Evolutionary conservation across 805 yeast species (phyloP), one percentile per base, ranked within the genome.

Genomic region (Nadsonia fulvescens): DNA sequence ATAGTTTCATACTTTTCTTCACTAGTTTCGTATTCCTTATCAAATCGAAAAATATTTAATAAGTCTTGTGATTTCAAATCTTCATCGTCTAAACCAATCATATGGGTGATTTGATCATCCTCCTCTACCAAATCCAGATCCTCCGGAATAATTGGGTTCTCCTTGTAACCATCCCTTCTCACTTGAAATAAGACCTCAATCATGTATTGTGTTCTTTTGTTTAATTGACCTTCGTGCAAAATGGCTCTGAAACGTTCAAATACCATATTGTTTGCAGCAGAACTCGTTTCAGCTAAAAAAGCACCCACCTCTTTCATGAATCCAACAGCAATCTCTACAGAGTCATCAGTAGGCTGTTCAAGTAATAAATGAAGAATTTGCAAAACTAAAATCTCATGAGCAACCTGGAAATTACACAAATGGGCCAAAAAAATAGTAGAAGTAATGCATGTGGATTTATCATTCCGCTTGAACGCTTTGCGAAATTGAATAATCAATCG

Each of bases 111-210:
- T 30, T 58, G 60, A 32, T 73, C 82, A 0, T 67, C 72, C 11
- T 66, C 73, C 15, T 67, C 75, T 1, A 73, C 73, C 20, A 51
- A 43, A 44, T 73, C 82, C 14, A 73, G 49, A 3, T 51, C 66
- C 11, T 53, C 50, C 4, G 49, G 50, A 2, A 72, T 38, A 1
- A 49, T 36, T 4, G 61, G 61, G 20, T 39, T 44, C 2, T 51
- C 53, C 14, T 40, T 40, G 32, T 55, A 69, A 4, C 56, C 54
- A 4, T 45, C 49, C 36, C 62, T 54, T 22, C 76, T 49, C n/a
- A 53, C 35, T 24, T 56, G 55, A 33, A 78, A 61, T 8, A 75
- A 36, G 4, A 49, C 54, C 30, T 69, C 70, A 12, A 76, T 54
- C 34, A 54, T 37, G 25, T 46, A 51, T 30, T 56, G 65, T 3